Base-by-base conservation (phyloP, 2,329 filamentous ascomycete species). In the Hypoxylon sp. region DNA sequence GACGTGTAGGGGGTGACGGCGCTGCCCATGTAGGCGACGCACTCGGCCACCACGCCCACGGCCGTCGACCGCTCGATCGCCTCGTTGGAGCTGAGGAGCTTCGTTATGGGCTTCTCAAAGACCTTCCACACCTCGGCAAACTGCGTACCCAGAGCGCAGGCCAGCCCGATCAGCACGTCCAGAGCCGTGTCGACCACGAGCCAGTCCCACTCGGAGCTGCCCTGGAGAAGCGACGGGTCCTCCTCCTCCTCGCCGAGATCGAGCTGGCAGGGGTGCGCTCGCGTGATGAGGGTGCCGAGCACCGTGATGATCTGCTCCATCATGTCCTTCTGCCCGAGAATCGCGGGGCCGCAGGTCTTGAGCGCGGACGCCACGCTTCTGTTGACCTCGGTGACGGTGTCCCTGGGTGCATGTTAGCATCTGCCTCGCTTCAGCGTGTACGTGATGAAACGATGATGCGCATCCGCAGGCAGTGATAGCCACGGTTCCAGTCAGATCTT, bases 161-260 rank as follows among this genome's bases (percentile, higher is more conserved):
- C 88, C 35, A 98, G 84, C 31, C 91, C 92, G 48, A 92, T 91
- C 47, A 97, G 82, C 42, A 96, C 92, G 65, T 98, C 95, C 52
- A 98, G 85, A 29, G 92, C 93, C 8, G 92, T 97, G 78, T 99
- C 95, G 51, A 98, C 89, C 48, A 97, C 89, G 15, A 97, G 85
- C 95, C 95, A 98, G 80, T 98, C 95, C 70, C 96, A 97, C 78
- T 99, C 95, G 2, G 94, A 96, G 24, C 89, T 90, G 73, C 92
- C 94, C 50, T 79, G 80, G 53, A 90, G 80, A 52, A 90, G 86
- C n/a, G 88, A 87, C 53, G 86, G 83, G 61, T 89, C 85, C 67
- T 94, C 92, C 53, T 91, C 89, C 60, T 91, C 88, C 58, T 90
- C 89, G 41, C 89, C 91, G 18, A 96, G 85, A 71, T 97, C 94